These are phyloP conservation scores for Laguncularia racemosa DNA, from an alignment of 345 rosid genomes.

Conservation along the genomic window DNA sequence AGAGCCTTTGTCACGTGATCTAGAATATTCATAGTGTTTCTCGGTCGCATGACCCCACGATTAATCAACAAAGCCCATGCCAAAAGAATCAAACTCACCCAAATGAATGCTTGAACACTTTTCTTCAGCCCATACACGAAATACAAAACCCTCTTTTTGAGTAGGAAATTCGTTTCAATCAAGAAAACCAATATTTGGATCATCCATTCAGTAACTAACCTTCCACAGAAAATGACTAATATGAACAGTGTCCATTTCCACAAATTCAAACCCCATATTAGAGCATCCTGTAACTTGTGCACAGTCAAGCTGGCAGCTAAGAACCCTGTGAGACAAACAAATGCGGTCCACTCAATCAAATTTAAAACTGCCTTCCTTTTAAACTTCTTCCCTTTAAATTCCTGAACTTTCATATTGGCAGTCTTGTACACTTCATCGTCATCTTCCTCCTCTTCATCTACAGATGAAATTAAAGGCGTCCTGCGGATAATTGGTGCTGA, in stretches of 20 bases:
- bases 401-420: constrained; percentile 22
- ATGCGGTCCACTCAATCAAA: constrained; percentile 23
- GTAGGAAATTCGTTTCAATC: constrained; percentile 51
- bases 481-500: constrained; percentile 39
- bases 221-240: constrained; percentile 47
- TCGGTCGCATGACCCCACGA: constrained; percentile 36
- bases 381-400: constrained; percentile 11
- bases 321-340: constrained; percentile 26
- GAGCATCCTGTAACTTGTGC: constrained; percentile 14
- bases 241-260: constrained; percentile 67
- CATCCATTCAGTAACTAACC: constrained; percentile 44
- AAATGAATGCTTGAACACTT: constrained; percentile 49
- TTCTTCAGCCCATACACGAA: constrained; percentile 53
- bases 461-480: constrained; percentile 38
- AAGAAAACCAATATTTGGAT: constrained; percentile 44
- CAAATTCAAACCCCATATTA: constrained; percentile 40
- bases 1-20: constrained; percentile 38
- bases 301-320: constrained; percentile 34
- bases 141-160: constrained; percentile 60
- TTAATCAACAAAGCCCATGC: constrained; percentile 55
- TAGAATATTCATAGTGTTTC: constrained; percentile 24
- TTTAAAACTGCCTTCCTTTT: constrained; percentile 18
- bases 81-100: constrained; percentile 45
- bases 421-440: constrained; percentile 24
- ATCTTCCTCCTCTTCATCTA: constrained; percentile 19